Evolutionary conservation across 805 yeast genomes (phyloP).

Genomic region (Lipomyces chichibuensis): DNA sequence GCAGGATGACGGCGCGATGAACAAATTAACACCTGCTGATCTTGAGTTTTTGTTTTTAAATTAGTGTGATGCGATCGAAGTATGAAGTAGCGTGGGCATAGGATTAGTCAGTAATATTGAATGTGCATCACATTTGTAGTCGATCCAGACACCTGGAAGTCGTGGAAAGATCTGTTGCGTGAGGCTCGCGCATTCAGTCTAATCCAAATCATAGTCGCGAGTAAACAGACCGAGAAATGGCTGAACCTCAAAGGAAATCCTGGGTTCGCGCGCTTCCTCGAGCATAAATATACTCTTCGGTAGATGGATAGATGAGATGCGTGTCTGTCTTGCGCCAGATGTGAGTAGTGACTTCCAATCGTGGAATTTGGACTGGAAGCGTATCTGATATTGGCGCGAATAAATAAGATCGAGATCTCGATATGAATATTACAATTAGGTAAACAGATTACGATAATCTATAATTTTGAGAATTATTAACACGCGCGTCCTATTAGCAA

Average conservation of each 20-base stretch:
- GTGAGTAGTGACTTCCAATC: slow-evolving; percentile 2
- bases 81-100: background rate
- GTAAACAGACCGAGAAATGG: background rate
- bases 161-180: background rate
- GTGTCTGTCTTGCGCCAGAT: background rate
- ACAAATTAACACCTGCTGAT: slow-evolving; percentile 86
- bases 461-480: background rate
- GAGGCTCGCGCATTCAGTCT: background rate
- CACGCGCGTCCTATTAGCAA: background rate
- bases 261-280: background rate
- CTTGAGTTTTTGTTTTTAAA: slow-evolving; percentile 79
- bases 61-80: background rate
- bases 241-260: background rate
- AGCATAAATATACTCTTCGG: background rate
- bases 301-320: background rate
- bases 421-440: background rate
- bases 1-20: slow-evolving; percentile 88
- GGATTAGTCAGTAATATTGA: background rate
- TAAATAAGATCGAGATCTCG: background rate
- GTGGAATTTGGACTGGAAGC: background rate
- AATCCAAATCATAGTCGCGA: background rate
- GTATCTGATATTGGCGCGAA: background rate
- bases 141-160: background rate
- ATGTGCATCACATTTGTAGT: slow-evolving; percentile 1
- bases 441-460: no score